Percentiles rank a stretch among this genome's conserved stretches.
Conservation (phyloP, 1,284 basidiomycete genomes). For the Fomitopsis schrenkii region DNA sequence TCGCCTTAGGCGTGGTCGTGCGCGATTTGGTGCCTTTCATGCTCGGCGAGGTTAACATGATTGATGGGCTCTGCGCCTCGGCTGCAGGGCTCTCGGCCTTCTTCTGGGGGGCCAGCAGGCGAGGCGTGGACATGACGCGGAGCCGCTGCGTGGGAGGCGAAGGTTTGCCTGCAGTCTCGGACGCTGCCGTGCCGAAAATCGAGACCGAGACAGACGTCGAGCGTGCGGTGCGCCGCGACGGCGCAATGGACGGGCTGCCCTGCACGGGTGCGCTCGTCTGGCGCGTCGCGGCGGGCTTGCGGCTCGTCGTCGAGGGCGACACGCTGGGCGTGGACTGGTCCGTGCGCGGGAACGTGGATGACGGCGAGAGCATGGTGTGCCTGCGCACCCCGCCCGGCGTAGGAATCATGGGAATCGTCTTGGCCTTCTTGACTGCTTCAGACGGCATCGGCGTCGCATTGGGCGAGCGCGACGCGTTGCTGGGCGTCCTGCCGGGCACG, state of each 20-base stretch:
- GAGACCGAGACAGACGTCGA: constrained; percentile 27
- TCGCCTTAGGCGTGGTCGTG: constrained; percentile 16
- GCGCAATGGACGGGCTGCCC: constrained; percentile 18
- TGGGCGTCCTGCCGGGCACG: constrained; percentile 28
- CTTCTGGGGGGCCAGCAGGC: constrained; percentile 10
- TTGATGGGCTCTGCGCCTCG: constrained; percentile 10
- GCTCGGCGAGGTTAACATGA: constrained; percentile 10
- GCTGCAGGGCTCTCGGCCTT: constrained; percentile 17
- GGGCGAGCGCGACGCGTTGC: constrained; percentile 20
- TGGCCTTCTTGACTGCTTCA: constrained; percentile 15
- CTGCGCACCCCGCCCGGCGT: constrained; percentile 19
- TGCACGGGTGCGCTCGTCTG: constrained; percentile 19
- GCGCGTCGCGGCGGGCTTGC: constrained; percentile 17
- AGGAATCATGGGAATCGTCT: constrained; percentile 12
- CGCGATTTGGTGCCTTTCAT: constrained; percentile 3
- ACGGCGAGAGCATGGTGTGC: constrained; percentile 20
- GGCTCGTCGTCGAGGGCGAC: constrained; percentile 10
- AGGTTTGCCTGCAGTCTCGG: constrained; percentile 23
- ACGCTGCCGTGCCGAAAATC: constrained; percentile 19
- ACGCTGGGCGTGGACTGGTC: constrained; percentile 20
- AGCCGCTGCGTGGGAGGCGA: constrained; percentile 33
- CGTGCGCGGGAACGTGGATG: constrained; percentile 24
- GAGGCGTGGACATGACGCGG: constrained; percentile 28
- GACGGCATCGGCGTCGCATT: constrained; percentile 29
- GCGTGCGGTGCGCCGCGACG: constrained; percentile 22